Base-by-base conservation (phyloP, 768 basidiomycete species). In the Leccinum rimulosum region DNA sequence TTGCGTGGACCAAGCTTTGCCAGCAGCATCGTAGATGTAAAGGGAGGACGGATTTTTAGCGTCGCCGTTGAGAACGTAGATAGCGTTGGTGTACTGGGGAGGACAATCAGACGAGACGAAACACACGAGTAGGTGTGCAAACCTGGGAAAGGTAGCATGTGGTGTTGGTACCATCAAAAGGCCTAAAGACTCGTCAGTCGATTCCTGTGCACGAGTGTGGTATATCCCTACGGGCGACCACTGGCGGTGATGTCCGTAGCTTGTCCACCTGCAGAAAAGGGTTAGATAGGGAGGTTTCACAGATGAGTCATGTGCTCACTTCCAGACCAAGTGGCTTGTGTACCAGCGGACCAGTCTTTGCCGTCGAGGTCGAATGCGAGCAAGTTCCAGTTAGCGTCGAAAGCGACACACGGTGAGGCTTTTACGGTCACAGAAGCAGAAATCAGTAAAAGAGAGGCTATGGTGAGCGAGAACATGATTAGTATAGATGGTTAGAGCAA, bases 41-140 rank as follows among this genome's bases (percentile, higher is more conserved):
- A 97, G 73, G 57, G 80, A 77, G 5, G 86, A 81, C 0, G 88
- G 82, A 66, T 85, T 89, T 25, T 85, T 75, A 10, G 80, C 74
- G 73, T 96, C 91, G 1, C 84, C 93, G 65, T 88, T 87, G 45
- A 94, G 71, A 30, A 95, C 85, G 66, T 96, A 96, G 68, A 96
- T 79, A 40, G 92, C 87, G 65, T 96, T 96, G 68, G 79, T 80
- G 75, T 87, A 95, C 84, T 96, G 73, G 3, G 7, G 49, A 64
- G 15, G 66, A 60, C 3, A 31, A 31, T 62, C 22, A 66, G 40
- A 31, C 25, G 17, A 17, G 6, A 6, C 6, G 52, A 47, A 7
- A 19, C 3, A 10, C 0, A 4, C 12, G 9, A 3, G 30, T 30
- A 22, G 11, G 27, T 38, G 6, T 38, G 63, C 74, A 59, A 64